phyloP scores from a whole-genome alignment of 139 green algal genomes.

The Volvox reticuliferus region DNA sequence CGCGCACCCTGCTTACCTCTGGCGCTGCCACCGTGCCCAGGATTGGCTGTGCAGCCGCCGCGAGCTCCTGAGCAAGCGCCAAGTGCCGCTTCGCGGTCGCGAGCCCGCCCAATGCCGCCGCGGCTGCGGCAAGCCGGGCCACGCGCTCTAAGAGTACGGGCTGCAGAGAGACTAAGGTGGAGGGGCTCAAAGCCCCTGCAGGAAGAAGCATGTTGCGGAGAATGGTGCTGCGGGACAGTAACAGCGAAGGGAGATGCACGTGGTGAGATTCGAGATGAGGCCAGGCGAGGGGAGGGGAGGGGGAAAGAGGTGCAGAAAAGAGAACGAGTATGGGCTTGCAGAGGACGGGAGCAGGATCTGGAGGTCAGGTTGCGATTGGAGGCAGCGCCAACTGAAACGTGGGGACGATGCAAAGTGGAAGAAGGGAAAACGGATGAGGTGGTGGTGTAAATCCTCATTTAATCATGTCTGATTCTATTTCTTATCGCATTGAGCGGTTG shows the following conservation, averaged over 20 bases:
- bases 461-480: too few species aligned
- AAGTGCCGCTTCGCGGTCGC: not conserved
- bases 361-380: too few species aligned
- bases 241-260: not conserved
- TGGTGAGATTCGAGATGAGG: too few species aligned
- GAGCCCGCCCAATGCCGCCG: constrained; percentile 1
- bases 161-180: not conserved
- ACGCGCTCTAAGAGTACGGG: not conserved
- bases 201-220: constrained; percentile 20
- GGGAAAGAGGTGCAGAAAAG: not conserved
- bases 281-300: not conserved
- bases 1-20: not conserved
- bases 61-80: constrained; percentile 6
- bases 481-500: too few species aligned
- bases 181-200: not conserved
- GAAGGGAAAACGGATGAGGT: too few species aligned
- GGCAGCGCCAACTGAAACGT: too few species aligned
- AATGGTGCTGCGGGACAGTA: not conserved
- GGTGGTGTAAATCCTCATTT: too few species aligned
- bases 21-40: not conserved
- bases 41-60: constrained; percentile 14
- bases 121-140: constrained; percentile 1
- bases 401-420: too few species aligned
- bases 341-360: too few species aligned
- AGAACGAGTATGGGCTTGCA: too few species aligned